These are phyloP conservation scores for Apiotrichum domesticum DNA, from an alignment of 1,284 basidiomycete species.

Conservation along the genomic window DNA sequence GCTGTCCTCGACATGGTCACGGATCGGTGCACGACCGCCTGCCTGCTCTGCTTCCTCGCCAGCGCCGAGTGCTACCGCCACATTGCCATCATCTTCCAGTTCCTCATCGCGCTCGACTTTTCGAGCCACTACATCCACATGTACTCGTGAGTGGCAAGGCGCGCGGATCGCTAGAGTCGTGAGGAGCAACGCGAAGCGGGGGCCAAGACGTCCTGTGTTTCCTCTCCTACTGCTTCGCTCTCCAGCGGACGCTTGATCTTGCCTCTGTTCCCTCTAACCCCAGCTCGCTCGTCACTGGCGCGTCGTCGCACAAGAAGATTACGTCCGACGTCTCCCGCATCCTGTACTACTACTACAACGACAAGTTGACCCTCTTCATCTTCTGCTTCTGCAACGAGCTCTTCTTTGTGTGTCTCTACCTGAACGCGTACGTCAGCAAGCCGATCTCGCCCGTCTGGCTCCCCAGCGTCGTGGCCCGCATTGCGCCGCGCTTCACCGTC, in stretches of 20 bases:
- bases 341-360: conserved; percentile 88
- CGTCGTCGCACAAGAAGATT: conserved; percentile 85
- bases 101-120: conserved; percentile 95
- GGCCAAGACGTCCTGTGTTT: too few species aligned
- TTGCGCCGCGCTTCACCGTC: conserved; percentile 14
- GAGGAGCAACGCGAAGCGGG: too few species aligned
- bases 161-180: too few species aligned
- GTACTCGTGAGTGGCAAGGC: conserved; percentile 69
- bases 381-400: conserved; percentile 97
- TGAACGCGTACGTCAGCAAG: conserved; percentile 74
- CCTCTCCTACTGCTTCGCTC: too few species aligned
- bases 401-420: conserved; percentile 93
- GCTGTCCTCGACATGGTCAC: conserved; percentile 99
- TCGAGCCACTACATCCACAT: conserved; percentile 99
- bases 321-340: conserved; percentile 87
- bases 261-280: background rate
- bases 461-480: conserved; percentile 23
- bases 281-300: conserved; percentile 89
- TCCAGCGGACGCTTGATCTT: background rate
- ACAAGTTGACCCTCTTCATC: conserved; percentile 77
- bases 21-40: conserved; percentile 96
- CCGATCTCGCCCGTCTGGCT: conserved; percentile 32
- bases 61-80: conserved; percentile 66
- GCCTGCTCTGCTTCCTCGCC: conserved; percentile 87
- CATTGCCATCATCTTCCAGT: conserved; percentile 81